Conservation (phyloP, 2,329 filamentous ascomycete species). For the Ceratocystis alfenasii region DNA sequence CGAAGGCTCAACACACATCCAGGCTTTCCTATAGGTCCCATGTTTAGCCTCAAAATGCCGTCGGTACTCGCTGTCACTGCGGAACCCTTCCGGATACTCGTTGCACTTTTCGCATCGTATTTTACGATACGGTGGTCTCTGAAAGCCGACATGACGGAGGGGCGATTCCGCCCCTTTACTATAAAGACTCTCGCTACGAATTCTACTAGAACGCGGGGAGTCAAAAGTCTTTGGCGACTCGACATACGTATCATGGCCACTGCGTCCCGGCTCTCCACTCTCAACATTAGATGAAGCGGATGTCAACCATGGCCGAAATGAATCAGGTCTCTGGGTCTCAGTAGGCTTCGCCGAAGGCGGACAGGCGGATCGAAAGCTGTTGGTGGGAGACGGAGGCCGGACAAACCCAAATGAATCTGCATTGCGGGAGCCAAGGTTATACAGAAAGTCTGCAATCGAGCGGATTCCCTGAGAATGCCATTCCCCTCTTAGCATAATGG, state of each 20-base stretch:
- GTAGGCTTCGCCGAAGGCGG: not conserved
- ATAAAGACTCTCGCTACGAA: conserved; percentile 27
- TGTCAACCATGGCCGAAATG: conserved; percentile 15
- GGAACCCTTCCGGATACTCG: conserved; percentile 74
- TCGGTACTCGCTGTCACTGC: conserved; percentile 75
- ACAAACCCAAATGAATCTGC: conserved; percentile 29
- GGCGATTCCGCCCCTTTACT: conserved; percentile 26
- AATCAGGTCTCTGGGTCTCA: not conserved
- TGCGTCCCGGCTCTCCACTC: not conserved
- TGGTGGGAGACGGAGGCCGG: not conserved
- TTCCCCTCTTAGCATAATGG: conserved; percentile 36
- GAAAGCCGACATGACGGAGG: conserved; percentile 24
- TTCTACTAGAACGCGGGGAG: conserved; percentile 18
- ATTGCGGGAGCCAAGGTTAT: conserved; percentile 35
- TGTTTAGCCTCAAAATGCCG: conserved; percentile 53
- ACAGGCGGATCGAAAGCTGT: not conserved
- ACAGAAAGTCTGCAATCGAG: conserved; percentile 40
- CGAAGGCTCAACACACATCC: conserved; percentile 44
- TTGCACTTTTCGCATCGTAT: conserved; percentile 65
- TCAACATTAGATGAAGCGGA: conserved; percentile 8
- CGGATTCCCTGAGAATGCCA: conserved; percentile 38
- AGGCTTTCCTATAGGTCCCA: conserved; percentile 42
- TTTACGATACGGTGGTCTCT: conserved; percentile 51
- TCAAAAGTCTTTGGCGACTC: conserved; percentile 19
- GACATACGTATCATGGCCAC: conserved; percentile 10